Conservation (phyloP, 345 rosid species). For the Arabidopsis suecica region DNA sequence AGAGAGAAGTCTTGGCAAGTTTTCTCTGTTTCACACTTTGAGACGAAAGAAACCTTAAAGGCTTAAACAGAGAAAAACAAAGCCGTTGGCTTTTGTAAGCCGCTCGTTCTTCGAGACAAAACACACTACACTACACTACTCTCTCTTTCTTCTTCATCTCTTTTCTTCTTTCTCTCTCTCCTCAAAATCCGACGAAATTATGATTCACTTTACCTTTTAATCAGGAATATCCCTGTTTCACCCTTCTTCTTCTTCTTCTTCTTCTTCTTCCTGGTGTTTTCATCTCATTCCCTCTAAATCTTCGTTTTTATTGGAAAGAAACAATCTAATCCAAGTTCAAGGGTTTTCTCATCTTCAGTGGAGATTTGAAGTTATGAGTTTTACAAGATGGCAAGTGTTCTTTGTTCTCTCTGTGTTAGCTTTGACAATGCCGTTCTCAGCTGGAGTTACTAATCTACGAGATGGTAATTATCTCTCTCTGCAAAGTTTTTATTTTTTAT, state of each 20-base stretch:
- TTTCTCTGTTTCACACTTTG: conserved; percentile 43
- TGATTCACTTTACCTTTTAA: conserved; percentile 47
- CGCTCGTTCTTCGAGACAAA: conserved; percentile 51
- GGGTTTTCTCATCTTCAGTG: conserved; percentile 8
- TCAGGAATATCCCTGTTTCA: conserved; percentile 35
- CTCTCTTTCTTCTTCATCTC: conserved; percentile 31
- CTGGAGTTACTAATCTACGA: conserved; percentile 60
- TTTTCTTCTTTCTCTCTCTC: conserved; percentile 42
- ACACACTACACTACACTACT: conserved; percentile 26
- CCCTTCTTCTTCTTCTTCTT: conserved; percentile 30
- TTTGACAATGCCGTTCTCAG: conserved; percentile 51
- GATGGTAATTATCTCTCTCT: conserved; percentile 56
- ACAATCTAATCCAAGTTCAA: conserved; percentile 27
- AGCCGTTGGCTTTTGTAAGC: conserved; percentile 46
- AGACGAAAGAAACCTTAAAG: conserved; percentile 34
- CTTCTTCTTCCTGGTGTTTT: conserved; percentile 6
- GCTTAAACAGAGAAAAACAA: conserved; percentile 34
- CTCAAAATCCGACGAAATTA: conserved; percentile 35
- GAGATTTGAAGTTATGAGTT: conserved; percentile 49
- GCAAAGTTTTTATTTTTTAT: not conserved
- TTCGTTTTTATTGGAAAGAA: conserved; percentile 1
- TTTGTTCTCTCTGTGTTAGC: conserved; percentile 50
- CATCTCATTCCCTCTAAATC: conserved; percentile 30
- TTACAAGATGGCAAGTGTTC: conserved; percentile 40
- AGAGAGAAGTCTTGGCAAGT: conserved; percentile 34